Conservation (phyloP, 2,329 filamentous ascomycete species). For the Aspergillus texensis region DNA sequence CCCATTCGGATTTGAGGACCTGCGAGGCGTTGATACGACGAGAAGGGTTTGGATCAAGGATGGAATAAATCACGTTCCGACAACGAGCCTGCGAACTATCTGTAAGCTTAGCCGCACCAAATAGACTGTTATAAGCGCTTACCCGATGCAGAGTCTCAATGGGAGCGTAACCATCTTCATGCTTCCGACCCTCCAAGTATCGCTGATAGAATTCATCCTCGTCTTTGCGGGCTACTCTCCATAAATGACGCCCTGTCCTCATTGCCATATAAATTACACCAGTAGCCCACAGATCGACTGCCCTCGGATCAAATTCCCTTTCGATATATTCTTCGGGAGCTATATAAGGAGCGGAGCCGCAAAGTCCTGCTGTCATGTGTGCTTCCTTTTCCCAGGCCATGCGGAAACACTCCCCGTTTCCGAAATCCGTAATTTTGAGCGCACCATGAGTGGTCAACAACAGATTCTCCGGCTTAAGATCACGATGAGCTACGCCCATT, state of each 20-base stretch:
- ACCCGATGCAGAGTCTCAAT: slow-evolving; percentile 95
- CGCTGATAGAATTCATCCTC: slow-evolving; percentile 97
- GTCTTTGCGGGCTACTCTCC: slow-evolving; percentile 94
- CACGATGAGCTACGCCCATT: slow-evolving; percentile 97
- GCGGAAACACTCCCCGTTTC: slow-evolving; percentile 97
- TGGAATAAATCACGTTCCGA: slow-evolving; percentile 98
- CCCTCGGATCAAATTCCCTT: slow-evolving; percentile 92
- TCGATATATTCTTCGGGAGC: slow-evolving; percentile 95
- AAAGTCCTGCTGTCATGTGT: slow-evolving; percentile 96
- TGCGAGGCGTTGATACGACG: slow-evolving; percentile 94
- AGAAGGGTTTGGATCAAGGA: slow-evolving; percentile 89
- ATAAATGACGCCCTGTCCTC: slow-evolving; percentile 92
- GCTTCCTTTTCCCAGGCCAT: slow-evolving; percentile 99
- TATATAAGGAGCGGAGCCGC: slow-evolving; percentile 95
- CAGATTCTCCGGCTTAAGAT: slow-evolving; percentile 95
- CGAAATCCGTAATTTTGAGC: slow-evolving; percentile 97
- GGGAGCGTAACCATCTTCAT: slow-evolving; percentile 93
- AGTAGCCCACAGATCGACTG: slow-evolving; percentile 98
- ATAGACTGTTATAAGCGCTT: slow-evolving; percentile 48
- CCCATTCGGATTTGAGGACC: slow-evolving; percentile 98
- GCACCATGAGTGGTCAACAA: slow-evolving; percentile 89
- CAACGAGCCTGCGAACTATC: slow-evolving; percentile 73
- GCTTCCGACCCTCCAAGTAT: slow-evolving; percentile 88
- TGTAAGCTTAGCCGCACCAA: slow-evolving; percentile 19
- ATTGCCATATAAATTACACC: slow-evolving; percentile 99